Evolutionary conservation across 2,329 filamentous ascomycete species (phyloP), one percentile per base, ranked within the genome.

Genomic region (Fusarium concolor): DNA sequence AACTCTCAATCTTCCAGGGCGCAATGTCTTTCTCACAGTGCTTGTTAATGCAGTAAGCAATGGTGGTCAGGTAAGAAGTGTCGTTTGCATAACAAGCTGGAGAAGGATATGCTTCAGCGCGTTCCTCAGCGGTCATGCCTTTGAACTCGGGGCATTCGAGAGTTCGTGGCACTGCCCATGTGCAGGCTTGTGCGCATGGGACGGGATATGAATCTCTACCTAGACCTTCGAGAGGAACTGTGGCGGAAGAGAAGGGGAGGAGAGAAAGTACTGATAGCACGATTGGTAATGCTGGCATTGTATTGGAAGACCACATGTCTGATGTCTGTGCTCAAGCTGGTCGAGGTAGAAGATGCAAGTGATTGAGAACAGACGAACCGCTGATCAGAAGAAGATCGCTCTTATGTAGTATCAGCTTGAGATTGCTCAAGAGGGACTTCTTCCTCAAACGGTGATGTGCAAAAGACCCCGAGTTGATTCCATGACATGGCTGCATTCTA

Each of bases 61-160:
- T 51, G 0, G 72, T 62, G 0, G 72, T 73, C 11, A 74, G 14
- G 43, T 73, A 74, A 0, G 60, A 37, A 1, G 43, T 44, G 6
- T 70, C 45, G 5, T 71, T 60, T 2, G 58, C 55, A 17, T 71
- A 62, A 22, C 72, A 74, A 0, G 29, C 38, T 3, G 67, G 22
- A 0, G 70, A 72, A 6, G 72, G 67, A 15, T 59, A 65, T 0
- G 64, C 58, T 1, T 18, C 33, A 3, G 67, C 62, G 2, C 47
- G 60, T 20, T 74, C 68, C 12, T 70, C 67, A 1, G 57, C 42
- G 1, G 67, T 68, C 58, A 74, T 62, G 10, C 35, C 55, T 2
- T 55, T 62, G 35, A 56, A 74, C 15, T 74, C 72, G 2, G 71
- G 72, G 17, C 72, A 74, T 11, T 74, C 42, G 5, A 74, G 53